Evolutionary conservation across 2,329 filamentous ascomycete species (phyloP), one percentile per base, ranked within the genome.

Genomic region (Stemphylium vesicarium): DNA sequence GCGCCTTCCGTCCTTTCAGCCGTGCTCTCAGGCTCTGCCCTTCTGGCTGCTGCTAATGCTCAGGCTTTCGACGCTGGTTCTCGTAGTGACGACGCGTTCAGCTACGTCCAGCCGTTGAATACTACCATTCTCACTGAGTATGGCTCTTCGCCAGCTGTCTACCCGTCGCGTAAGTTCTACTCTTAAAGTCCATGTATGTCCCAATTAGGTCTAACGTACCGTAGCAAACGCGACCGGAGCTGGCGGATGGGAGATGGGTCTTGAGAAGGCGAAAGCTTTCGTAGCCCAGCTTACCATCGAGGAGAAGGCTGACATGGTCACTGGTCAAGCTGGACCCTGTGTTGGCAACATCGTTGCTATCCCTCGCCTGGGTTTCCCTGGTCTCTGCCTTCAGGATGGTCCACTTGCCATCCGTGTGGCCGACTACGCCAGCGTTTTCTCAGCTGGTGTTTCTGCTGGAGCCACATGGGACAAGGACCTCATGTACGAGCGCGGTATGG

Each of bases 281-380:
- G 60, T 72, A 20, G 63, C 64, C 13, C 60, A 73, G 43, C 62
- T 74, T 22, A 69, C 68, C 4, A 40, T 68, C 2, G 69, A 72
- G 11, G 71, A 74, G 55, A 73, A 74, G 60, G 63, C 70, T 10
- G 66, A 69, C 12, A 72, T 74, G 65, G 68, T 73, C 35, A 74
- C 71, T 18, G 71, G 71, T 39, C 62, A 64, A 87, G 63, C 64
- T 29, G 71, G 70, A 16, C 68, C 69, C 10, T 94, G 90, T 60
- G 85, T 88, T 29, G 68, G 88, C 7, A 71, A 76, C 61, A 75
- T 75, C 44, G 72, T 72, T 56, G 65, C 66, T 44, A 74, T 78
- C 36, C 66, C 70, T 29, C 68, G 75, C 29, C 64, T 78, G 13
- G 70, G 70, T 13, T 78, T 77, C 65, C 68, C 66, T 12, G 76